Percentiles rank a stretch among this genome's conserved stretches.
These are phyloP conservation scores for Fagopyrum homotropicum DNA, from an alignment of 148 eudicot species.

Conservation along the genomic window DNA sequence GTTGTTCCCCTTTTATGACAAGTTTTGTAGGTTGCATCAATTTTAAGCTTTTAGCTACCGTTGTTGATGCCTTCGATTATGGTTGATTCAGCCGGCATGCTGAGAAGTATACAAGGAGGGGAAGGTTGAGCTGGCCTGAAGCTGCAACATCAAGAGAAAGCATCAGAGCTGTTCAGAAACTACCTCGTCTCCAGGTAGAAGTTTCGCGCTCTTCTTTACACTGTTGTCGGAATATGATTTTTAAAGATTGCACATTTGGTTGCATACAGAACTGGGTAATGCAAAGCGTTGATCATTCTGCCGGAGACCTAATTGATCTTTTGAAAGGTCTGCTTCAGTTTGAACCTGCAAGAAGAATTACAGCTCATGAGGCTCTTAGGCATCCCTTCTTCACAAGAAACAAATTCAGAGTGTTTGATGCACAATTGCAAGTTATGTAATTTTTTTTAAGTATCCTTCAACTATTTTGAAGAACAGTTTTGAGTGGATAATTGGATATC, in stretches of 20 bases:
- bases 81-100: constrained; percentile 43
- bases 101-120: constrained; percentile 52
- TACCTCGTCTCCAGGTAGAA: constrained; percentile 36
- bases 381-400: constrained; percentile 56
- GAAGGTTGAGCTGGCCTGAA: constrained; percentile 53
- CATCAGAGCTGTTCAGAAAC: constrained; percentile 15
- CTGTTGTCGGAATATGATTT: not conserved
- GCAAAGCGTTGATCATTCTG: constrained; percentile 69
- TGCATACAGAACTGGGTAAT: constrained; percentile 44
- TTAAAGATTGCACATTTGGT: not conserved
- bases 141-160: constrained; percentile 15
- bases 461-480: not conserved
- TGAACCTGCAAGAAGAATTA: constrained; percentile 44
- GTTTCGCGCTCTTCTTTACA: not conserved
- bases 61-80: not conserved
- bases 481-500: not conserved
- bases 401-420: constrained; percentile 24
- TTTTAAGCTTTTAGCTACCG: not conserved
- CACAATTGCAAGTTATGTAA: not conserved
- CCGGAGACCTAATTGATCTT: constrained; percentile 59
- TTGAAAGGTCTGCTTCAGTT: constrained; percentile 53
- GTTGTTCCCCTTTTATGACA: constrained; percentile 13
- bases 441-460: not conserved
- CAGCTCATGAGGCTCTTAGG: constrained; percentile 50
- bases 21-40: not conserved